Evolutionary conservation across 371 early-diverging fungal genomes (phyloP), one percentile per base, ranked within the genome.

Genomic region (Mortierella sp.): DNA sequence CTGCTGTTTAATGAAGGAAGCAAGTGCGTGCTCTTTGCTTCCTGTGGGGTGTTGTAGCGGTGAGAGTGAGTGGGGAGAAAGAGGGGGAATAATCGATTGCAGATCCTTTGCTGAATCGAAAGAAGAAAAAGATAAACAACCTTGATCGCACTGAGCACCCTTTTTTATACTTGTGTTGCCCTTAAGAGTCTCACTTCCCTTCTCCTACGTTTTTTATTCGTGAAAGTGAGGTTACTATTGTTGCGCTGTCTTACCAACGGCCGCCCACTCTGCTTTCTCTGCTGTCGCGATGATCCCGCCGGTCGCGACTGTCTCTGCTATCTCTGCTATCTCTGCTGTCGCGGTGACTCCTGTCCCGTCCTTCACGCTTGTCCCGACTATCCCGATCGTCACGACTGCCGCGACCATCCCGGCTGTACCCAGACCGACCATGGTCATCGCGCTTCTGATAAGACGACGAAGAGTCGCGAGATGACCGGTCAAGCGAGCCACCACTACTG

Each of bases 321-420:
- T 64, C 34, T 9, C 64, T 21, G 5, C 21, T 57, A 34, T 84
- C 81, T 21, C 82, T 61, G 72, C 75, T 82, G 64, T 84, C 83
- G 43, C 85, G 86, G 24, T 73, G 43, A 37, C 81, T 72, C 21
- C 85, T 73, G 21, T 82, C 82, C n/a, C 86, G 78, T 34, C 74
- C 72, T 16, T 86, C 77, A 53, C 87, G 61, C 3, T 81, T 83
- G 21, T 79, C 64, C n/a, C 83, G 82, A 61, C 72, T 81, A 43
- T 85, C 83, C 13, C 76, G 71, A 40, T 26, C 51, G n/a, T 55
- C 74, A 53, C 70, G 37, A 46, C 55, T 31, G 50, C 61, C 43
- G 10, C 77, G 77, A 31, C 21, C 31, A 61, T 34, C 37, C 34
- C 64, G 6, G 43, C 37, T 37, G 67, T 67, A 10, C 21, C 67